Evolutionary conservation across 176 grass and related monocot species (phyloP), one percentile per base, ranked within the genome.

Genomic region (maize (Zea mays)): DNA sequence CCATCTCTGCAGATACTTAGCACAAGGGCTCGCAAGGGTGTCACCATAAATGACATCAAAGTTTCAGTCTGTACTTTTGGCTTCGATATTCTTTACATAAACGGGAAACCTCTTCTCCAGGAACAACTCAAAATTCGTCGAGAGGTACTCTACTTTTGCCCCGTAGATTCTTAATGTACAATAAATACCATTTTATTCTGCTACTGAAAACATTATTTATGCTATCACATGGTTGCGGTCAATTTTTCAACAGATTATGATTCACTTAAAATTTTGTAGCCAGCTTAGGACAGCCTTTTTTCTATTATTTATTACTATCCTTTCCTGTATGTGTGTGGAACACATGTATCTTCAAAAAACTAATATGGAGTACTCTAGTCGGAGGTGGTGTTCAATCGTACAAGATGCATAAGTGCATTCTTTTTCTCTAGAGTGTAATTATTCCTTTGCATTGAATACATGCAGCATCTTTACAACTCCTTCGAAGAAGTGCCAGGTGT

Each of bases 1-100:
- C 81, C 59, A 90, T 60, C 69, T 69, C 84, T 83, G 62, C 73
- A 99, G 96, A 75, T 99, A 80, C 90, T 99, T 78, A 95, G 96
- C 62, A 99, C 92, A 78, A 87, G 92, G 71, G 96, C 92, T 69
- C 92, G 92, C 35, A 99, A 99, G 74, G 96, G 87, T 85, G 92
- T 99, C 86, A 82, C 91, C 65, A 80, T 99, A 85, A 93, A 89
- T 83, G 92, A 95, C 85, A 99, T 99, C 85, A 99, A 99, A 89
- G 92, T 99, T 12, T 81, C 90, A 76, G 92, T 99, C 48, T 99
- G 96, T 62, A 95, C 96, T 55, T 99, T 87, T 88, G 96, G 80
- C 51, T 99, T 98, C 85, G 96, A 99, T 76, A 99, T 99, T 89
- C 86, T 99, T 79, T 99, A 92, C 81, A 62, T 95, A 76, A 90